Conservation (phyloP, 305 asterid genomes). For the Fraxinus dipetala region DNA sequence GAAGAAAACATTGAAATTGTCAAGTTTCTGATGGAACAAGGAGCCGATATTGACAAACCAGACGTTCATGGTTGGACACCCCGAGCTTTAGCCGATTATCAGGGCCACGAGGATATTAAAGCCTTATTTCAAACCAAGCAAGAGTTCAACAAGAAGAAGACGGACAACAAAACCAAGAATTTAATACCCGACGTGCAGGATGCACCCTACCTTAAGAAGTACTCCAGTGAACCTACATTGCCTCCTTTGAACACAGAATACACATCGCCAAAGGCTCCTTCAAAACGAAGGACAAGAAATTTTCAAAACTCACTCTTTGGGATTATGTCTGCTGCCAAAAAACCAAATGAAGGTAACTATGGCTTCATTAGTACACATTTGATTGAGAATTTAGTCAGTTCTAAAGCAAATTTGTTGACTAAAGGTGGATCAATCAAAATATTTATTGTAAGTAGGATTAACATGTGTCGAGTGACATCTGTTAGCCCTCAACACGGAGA, state of each 20-base stretch:
- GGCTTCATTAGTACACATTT: neutral
- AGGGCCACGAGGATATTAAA: slow-evolving; percentile 54
- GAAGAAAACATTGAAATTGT: slow-evolving; percentile 57
- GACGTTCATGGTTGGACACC: slow-evolving; percentile 75
- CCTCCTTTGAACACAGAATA: slow-evolving; percentile 25
- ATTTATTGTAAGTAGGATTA: neutral
- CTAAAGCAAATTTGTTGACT: neutral
- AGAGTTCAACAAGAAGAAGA: slow-evolving; percentile 7
- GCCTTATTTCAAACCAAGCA: slow-evolving; percentile 38
- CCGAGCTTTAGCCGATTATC: slow-evolving; percentile 60
- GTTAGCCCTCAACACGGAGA: neutral
- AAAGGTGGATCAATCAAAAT: neutral
- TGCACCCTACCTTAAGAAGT: slow-evolving; percentile 50
- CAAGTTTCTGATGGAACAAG: slow-evolving; percentile 54
- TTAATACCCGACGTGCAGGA: slow-evolving; percentile 17
- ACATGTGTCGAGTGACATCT: neutral
- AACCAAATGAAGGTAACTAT: slow-evolving; percentile 43
- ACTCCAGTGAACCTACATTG: slow-evolving; percentile 54
- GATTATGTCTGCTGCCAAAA: slow-evolving; percentile 52
- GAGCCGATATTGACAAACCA: slow-evolving; percentile 56
- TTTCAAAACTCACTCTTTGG: slow-evolving; percentile 69
- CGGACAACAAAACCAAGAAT: slow-evolving; percentile 6
- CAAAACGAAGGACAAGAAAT: slow-evolving; percentile 28
- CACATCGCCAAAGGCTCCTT: neutral
- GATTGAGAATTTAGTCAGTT: neutral